These are phyloP conservation scores for Teunomyces kruisii DNA, from an alignment of 805 yeast genomes.

Conservation along the genomic window DNA sequence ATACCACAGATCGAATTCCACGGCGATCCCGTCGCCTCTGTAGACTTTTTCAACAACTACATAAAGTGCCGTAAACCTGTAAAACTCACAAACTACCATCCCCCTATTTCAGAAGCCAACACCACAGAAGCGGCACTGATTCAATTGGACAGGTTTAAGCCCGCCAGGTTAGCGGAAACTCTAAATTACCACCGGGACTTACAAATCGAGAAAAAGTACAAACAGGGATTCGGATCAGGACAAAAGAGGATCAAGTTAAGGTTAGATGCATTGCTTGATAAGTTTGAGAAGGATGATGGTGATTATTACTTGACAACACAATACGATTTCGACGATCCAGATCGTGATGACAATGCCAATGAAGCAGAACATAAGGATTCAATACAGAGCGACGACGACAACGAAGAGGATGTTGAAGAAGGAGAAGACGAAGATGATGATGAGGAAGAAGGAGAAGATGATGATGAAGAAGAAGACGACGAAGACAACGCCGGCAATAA, in stretches of 20 bases:
- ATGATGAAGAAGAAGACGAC: conserved; percentile 7
- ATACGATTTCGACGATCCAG: conserved; percentile 31
- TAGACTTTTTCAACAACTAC: conserved; percentile 37
- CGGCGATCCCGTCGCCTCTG: neutral
- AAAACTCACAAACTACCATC: conserved; percentile 26
- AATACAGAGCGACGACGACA: conserved; percentile 14
- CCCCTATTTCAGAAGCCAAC: neutral
- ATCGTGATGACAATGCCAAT: conserved; percentile 10
- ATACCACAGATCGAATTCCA: neutral
- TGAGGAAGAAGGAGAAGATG: conserved; percentile 9
- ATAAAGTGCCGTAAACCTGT: conserved; percentile 50
- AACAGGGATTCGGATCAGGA: conserved; percentile 72
- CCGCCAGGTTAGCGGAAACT: conserved; percentile 29
- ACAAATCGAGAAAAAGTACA: conserved; percentile 57
- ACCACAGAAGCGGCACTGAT: neutral
- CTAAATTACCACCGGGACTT: conserved; percentile 37
- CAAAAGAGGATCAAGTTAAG: conserved; percentile 50
- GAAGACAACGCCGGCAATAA: conserved; percentile 14
- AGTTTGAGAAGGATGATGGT: conserved; percentile 42
- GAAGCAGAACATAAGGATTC: too few species aligned
- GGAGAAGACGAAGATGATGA: conserved; percentile 17
- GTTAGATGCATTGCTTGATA: conserved; percentile 47
- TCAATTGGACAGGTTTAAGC: conserved; percentile 1
- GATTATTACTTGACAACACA: conserved; percentile 68
- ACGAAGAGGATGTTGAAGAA: conserved; percentile 7